A percentile compares a stretch with the other conserved stretches of the same genome.
phyloP scores from a whole-genome alignment of 768 basidiomycete species.

The Russula dissimulans region DNA sequence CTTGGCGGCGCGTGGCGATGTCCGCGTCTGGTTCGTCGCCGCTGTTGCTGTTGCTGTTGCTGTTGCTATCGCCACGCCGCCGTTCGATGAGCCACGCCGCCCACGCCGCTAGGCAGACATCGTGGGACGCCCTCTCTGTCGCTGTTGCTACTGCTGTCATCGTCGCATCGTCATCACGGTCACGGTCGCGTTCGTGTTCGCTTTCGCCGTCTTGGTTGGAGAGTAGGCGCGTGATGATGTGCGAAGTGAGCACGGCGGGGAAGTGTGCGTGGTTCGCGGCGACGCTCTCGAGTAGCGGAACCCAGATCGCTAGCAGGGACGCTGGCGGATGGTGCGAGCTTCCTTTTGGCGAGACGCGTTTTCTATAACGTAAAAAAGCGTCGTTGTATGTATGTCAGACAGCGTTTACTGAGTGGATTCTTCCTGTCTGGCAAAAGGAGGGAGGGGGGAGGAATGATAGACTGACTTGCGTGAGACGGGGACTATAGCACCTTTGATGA shows the following conservation, averaged over 20 bases:
- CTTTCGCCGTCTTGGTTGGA: constrained; percentile 17
- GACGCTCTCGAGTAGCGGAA: constrained; percentile 51
- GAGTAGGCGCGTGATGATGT: constrained; percentile 34
- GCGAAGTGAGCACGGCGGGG: constrained; percentile 37
- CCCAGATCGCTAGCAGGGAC: constrained; percentile 54
- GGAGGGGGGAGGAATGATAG: background rate
- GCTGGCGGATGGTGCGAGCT: constrained; percentile 41
- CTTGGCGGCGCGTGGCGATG: constrained; percentile 34
- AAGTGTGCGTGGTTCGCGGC: constrained; percentile 48
- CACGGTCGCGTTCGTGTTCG: background rate
- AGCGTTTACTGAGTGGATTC: background rate
- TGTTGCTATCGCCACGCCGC: constrained; percentile 22
- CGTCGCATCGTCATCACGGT: background rate
- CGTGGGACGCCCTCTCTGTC: constrained; percentile 34
- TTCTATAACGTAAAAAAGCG: constrained; percentile 32
- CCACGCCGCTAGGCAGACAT: constrained; percentile 62
- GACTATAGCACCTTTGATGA: constrained; percentile 67
- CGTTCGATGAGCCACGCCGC: constrained; percentile 47
- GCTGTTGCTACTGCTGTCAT: constrained; percentile 19
- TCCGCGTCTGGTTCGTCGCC: constrained; percentile 27
- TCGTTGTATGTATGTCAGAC: background rate
- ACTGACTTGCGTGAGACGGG: constrained; percentile 77
- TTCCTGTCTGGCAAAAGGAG: too few relatives aligned
- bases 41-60: constrained; percentile 4
- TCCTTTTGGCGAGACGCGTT: constrained; percentile 35